Conservation (phyloP, 192 early-diverging fungal genomes). For the Entrophospora sp. region DNA sequence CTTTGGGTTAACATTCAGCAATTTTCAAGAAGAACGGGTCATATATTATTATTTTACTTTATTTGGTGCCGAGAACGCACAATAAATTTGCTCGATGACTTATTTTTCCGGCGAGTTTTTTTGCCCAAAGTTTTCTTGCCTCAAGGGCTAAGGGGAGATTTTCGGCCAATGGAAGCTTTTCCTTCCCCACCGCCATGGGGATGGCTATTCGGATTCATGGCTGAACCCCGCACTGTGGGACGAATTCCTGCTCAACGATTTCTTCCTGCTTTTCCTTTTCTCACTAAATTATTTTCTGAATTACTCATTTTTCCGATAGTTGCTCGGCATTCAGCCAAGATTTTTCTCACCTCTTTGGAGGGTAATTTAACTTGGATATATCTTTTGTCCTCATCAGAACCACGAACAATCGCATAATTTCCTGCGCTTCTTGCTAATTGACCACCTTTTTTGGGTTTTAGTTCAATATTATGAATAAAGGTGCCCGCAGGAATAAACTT, state of each 20-base stretch:
- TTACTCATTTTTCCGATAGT: slow-evolving; percentile 89
- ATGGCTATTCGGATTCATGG: slow-evolving; percentile 91
- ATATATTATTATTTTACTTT: no score
- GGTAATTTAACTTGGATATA: slow-evolving; percentile 78
- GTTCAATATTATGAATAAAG: slow-evolving; percentile 75
- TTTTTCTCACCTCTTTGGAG: slow-evolving; percentile 79
- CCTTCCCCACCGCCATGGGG: slow-evolving; percentile 95
- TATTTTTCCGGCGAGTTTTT: no score
- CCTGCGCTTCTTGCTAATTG: slow-evolving; percentile 81
- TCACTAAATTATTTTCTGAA: slow-evolving; percentile 78
- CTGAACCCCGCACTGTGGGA: slow-evolving; percentile 88
- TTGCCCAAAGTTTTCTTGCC: no score
- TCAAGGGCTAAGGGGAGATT: slow-evolving; percentile 76
- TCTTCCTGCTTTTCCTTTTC: slow-evolving; percentile 85
- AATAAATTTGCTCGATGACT: no score
- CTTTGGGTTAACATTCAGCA: no score
- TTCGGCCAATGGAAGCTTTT: slow-evolving; percentile 87
- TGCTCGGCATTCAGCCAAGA: slow-evolving; percentile 76
- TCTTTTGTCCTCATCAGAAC: slow-evolving; percentile 63
- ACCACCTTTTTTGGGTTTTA: slow-evolving; percentile 67
- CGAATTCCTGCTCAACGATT: slow-evolving; percentile 74
- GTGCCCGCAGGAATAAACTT: slow-evolving; percentile 90
- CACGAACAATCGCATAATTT: slow-evolving; percentile 73
- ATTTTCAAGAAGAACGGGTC: no score
- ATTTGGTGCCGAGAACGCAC: no score